These are phyloP conservation scores for Nakaseomyces delphensis DNA, from an alignment of 1,139 yeast genomes.

Conservation along the genomic window DNA sequence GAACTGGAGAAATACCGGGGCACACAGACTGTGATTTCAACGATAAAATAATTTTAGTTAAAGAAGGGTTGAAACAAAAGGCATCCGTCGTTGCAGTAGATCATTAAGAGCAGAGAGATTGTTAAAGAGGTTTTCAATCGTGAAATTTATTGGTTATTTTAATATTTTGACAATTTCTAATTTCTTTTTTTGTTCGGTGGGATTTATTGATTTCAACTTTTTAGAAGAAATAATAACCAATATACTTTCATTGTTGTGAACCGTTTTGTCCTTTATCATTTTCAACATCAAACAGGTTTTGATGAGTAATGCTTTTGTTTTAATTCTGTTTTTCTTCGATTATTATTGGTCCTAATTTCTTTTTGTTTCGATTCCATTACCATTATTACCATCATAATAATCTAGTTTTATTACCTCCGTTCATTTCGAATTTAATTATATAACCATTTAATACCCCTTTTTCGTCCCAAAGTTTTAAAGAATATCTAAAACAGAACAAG, in stretches of 20 bases:
- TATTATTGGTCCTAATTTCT: background rate
- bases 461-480: background rate
- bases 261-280: background rate
- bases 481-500: background rate
- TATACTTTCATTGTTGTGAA: too few species aligned
- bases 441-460: background rate
- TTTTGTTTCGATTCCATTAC: background rate
- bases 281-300: conserved; percentile 5
- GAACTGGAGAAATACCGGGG: conserved; percentile 55
- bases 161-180: too few species aligned
- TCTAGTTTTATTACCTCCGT: background rate
- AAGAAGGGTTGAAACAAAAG: conserved; percentile 31
- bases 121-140: background rate
- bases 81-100: conserved; percentile 27
- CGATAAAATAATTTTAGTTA: conserved; percentile 33
- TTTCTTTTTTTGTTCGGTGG: too few species aligned
- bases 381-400: background rate
- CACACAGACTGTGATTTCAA: conserved; percentile 47
- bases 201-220: too few species aligned
- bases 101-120: conserved; percentile 2
- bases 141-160: too few species aligned
- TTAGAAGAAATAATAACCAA: too few species aligned
- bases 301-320: conserved; percentile 1
- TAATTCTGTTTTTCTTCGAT: background rate
- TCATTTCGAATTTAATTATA: background rate